Evolutionary conservation across 306 rosid species (phyloP), one percentile per base, ranked within the genome.

Genomic region (Rosa persica): DNA sequence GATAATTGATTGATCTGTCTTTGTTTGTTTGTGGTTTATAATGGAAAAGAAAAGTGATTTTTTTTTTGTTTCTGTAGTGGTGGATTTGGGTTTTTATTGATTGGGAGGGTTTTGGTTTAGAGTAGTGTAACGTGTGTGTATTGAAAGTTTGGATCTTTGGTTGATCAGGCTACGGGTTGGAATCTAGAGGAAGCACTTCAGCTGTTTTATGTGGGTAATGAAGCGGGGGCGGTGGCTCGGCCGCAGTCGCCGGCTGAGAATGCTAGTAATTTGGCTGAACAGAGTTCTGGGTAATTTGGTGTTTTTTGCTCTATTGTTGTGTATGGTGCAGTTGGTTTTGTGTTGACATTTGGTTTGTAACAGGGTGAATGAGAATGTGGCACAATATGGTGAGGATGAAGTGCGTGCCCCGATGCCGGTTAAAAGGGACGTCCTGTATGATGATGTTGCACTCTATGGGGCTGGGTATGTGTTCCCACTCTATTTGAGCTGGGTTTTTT

Each of bases 381-480:
- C 77, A 10, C 82, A 78, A 74, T 76, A 30, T 70, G 89, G 68
- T 57, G 94, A 81, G n/a, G 97, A 89, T 48, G 94, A 93, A 81
- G 98, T 93, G 27, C 97, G 99, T 68, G 81, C 99, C 78, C 99
- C 99, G 23, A 81, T 96, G 74, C 99, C 99, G 64, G 99, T 96
- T 42, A 87, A 86, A 67, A 89, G 99, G 86, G 98, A 93, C 79
- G 93, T 96, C 57, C 99, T 96, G 39, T 96, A 96, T 82, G 98
- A 96, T 12, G 90, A 93, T 84, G 77, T 88, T 12, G 75, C 90
- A 76, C 58, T 88, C 27, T 90, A 78, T 81, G 94, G 44, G 43
- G 25, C 25, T 6, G 70, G 93, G 97, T 94, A 91, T 85, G 89
- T 66, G 78, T 44, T 43, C 58, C 49, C 10, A 17, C 47, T 19